These are phyloP conservation scores for Fusarium sp. DNA, from an alignment of 2,329 filamentous ascomycete genomes.

Conservation along the genomic window DNA sequence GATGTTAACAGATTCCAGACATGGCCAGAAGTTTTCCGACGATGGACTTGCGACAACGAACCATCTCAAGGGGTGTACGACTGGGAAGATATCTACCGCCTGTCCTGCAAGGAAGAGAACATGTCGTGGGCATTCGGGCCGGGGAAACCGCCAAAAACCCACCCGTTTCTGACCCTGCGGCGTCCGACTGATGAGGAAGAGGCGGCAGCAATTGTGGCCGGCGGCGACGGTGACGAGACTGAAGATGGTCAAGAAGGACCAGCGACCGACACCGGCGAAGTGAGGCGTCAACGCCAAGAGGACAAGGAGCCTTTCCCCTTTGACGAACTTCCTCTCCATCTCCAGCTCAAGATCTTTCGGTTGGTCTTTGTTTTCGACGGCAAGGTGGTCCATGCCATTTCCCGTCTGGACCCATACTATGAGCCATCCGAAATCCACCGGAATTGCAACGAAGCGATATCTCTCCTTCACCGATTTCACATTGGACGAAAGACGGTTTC, in stretches of 20 bases:
- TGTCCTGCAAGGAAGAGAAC: slow-evolving; percentile 43
- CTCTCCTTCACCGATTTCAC: slow-evolving; percentile 59
- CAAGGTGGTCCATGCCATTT: slow-evolving; percentile 60
- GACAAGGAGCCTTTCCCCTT: slow-evolving; percentile 49
- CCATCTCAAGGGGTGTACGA: accelerated
- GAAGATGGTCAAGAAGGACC: background rate
- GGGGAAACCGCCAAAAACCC: background rate
- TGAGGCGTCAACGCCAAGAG: background rate
- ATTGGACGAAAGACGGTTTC: slow-evolving; percentile 51
- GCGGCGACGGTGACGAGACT: background rate
- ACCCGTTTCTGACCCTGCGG: slow-evolving; percentile 33
- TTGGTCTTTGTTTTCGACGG: slow-evolving; percentile 55
- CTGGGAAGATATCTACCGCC: slow-evolving; percentile 31
- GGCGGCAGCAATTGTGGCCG: background rate
- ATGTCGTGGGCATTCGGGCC: slow-evolving; percentile 23
- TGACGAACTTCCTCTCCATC: slow-evolving; percentile 47
- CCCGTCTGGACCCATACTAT: slow-evolving; percentile 58
- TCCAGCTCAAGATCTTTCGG: slow-evolving; percentile 57
- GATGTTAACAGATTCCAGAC: slow-evolving; percentile 15
- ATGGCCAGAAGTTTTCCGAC: slow-evolving; percentile 8
- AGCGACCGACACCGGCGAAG: background rate
- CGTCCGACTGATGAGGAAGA: slow-evolving; percentile 12
- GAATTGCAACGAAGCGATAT: slow-evolving; percentile 11
- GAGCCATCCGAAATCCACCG: slow-evolving; percentile 39
- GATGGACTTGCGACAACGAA: background rate